Conservation (phyloP, 306 rosid genomes). For the Medicago ruthenica region DNA sequence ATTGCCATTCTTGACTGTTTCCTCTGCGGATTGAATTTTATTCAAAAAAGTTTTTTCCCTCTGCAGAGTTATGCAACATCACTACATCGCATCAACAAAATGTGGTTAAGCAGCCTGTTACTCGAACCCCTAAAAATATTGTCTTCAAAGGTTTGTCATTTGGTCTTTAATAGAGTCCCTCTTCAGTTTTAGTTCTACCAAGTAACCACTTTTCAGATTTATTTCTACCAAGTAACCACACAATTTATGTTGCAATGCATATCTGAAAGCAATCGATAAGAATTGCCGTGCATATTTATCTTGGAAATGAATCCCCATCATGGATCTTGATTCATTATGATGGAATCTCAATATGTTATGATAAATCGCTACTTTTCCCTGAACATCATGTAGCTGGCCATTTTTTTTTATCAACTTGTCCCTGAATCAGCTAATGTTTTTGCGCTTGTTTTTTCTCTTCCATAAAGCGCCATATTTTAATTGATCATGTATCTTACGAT, state of each 20-base stretch:
- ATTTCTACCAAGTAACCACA: slow-evolving; percentile 16
- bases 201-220: neutral
- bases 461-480: neutral
- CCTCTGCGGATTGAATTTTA: slow-evolving; percentile 6
- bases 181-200: neutral
- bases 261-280: neutral
- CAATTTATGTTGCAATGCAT: slow-evolving; percentile 2
- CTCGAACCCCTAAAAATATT: slow-evolving; percentile 57
- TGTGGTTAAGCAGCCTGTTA: slow-evolving; percentile 47
- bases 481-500: neutral
- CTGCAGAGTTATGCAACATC: slow-evolving; percentile 56
- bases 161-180: slow-evolving; percentile 12
- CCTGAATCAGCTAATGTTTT: neutral
- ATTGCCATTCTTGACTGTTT: slow-evolving; percentile 29
- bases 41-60: slow-evolving; percentile 10
- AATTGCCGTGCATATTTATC: neutral
- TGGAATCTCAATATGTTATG: neutral
- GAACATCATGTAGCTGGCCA: neutral
- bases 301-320: neutral
- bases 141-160: slow-evolving; percentile 75
- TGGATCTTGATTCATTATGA: neutral
- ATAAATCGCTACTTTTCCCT: neutral
- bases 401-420: neutral
- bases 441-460: neutral
- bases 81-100: slow-evolving; percentile 57